phyloP scores from a whole-genome alignment of 176 grass and related monocot genomes.

The Bolboschoenus planiculmis region DNA sequence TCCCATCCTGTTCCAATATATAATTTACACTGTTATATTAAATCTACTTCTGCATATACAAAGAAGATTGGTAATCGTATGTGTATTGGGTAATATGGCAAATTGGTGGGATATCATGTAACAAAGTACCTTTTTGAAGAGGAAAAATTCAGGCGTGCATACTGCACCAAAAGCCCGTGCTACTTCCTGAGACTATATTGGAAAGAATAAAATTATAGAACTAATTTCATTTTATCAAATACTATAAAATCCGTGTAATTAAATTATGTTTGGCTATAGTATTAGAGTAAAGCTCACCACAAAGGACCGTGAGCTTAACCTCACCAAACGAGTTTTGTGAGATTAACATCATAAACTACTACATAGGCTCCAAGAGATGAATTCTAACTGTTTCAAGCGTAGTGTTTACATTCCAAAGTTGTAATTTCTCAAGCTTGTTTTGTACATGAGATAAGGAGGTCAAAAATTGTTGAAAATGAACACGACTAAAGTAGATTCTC shows the following conservation, averaged over 20 bases:
- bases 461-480: not conserved
- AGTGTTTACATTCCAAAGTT: not conserved
- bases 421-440: not conserved
- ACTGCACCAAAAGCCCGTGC: conserved; percentile 75
- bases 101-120: not conserved
- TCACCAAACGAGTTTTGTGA: not conserved
- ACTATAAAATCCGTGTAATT: not conserved
- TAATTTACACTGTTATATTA: not conserved
- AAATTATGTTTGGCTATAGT: not conserved
- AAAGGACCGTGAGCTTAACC: not conserved
- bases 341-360: not conserved
- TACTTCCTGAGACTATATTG: conserved; percentile 74
- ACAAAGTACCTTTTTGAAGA: conserved; percentile 72
- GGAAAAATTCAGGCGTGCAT: conserved; percentile 88
- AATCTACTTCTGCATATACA: not conserved
- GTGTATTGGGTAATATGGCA: not conserved
- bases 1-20: conserved; percentile 45
- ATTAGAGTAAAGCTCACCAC: not conserved
- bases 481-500: not conserved
- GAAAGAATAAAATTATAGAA: not conserved
- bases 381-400: not conserved
- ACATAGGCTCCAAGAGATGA: not conserved
- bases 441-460: not conserved
- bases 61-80: not conserved
- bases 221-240: not conserved